Base-by-base conservation (phyloP, 2,329 filamentous ascomycete genomes). In the Penicillium sp. region DNA sequence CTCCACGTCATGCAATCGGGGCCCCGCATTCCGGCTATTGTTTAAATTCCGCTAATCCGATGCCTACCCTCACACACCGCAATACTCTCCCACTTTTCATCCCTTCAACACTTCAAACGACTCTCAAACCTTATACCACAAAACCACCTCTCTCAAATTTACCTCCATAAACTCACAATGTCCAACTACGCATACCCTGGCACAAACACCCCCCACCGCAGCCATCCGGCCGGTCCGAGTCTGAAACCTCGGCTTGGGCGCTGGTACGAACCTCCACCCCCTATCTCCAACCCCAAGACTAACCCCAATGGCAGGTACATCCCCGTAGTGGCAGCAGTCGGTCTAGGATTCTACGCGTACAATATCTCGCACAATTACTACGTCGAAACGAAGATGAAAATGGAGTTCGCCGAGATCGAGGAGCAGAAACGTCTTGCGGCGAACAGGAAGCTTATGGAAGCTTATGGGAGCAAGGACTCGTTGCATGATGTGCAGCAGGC, bases 401-500 rank as follows among this genome's bases (percentile, higher is more conserved):
- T 15, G 10, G 50, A 55, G 27, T 41, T 37, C 24, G 42, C 49
- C n/a, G 40, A 53, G n/a, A 37, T 46, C 7, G 60, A 66, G 35
- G 67, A 69, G 49, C 56, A 70, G 52, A 56, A 69, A 43, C 55
- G 68, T 2, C 61, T 69, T 1, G 66, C 68, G 24, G 66, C 60
- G 44, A 73, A 74, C 46, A 62, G 62, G 41, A 59, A 66, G 4
- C 54, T 76, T n/a, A 71, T 75, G 67, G 72, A 76, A 31, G 72
- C 74, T 1, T 77, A 76, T 46, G 74, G 74, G 10, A 70, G 71
- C 45, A 71, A 74, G 53, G 67, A 66, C 10, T 74, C 67, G 40
- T 49, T 76, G 41, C 61, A 69, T 23, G 72, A 76, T 58, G 56
- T 77, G n/a, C 64, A 75, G 54, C 64, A 71, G 32, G 74, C 74